These are phyloP conservation scores for Rhodofomes roseus DNA, from an alignment of 1,284 basidiomycete genomes.

Conservation along the genomic window DNA sequence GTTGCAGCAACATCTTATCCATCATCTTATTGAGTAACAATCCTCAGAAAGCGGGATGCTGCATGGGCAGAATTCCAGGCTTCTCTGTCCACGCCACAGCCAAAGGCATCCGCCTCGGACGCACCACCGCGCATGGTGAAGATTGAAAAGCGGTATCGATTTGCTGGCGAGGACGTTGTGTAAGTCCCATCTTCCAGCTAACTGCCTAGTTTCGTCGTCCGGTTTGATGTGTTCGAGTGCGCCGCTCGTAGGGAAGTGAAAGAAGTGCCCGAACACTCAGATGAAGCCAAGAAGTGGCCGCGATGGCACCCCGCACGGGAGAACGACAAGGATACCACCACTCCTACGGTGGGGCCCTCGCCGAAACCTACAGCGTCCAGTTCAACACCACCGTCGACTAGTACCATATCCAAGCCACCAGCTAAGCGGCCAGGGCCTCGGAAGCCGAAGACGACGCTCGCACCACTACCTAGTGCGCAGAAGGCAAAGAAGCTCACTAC, in stretches of 20 bases:
- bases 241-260: constrained; percentile 54
- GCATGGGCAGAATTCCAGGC: constrained; percentile 63
- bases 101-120: constrained; percentile 9
- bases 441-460: constrained; percentile 54
- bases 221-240: constrained; percentile 20
- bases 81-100: constrained; percentile 31
- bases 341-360: background rate
- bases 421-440: constrained; percentile 57
- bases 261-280: constrained; percentile 66
- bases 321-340: background rate
- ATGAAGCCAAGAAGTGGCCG: constrained; percentile 74
- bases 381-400: constrained; percentile 11
- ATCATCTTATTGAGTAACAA: background rate
- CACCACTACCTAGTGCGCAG: constrained; percentile 40
- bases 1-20: constrained; percentile 10
- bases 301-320: constrained; percentile 37
- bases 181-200: constrained; percentile 12
- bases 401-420: constrained; percentile 14
- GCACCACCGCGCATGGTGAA: constrained; percentile 42
- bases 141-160: constrained; percentile 64
- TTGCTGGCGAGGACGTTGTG: constrained; percentile 74
- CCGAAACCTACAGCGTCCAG: constrained; percentile 7
- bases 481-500: constrained; percentile 76
- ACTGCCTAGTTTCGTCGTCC: constrained; percentile 1
- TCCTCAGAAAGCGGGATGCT: constrained; percentile 42